Base-by-base conservation (phyloP, 192 early-diverging fungal genomes). In the Pilobolus umbonatus region DNA sequence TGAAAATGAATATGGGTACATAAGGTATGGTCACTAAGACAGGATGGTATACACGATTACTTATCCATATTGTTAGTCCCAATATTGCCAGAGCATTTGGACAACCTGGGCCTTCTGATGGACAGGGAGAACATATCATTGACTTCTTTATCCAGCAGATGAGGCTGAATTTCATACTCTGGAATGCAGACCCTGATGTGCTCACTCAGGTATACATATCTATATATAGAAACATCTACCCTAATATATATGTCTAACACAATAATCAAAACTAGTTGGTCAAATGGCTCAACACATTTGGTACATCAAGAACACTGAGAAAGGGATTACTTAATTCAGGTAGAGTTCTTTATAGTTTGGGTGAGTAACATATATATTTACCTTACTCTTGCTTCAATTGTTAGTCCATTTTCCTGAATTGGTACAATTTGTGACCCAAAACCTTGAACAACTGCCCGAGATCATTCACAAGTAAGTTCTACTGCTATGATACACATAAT, bases 121-220 rank as follows among this genome's bases (percentile, higher is more conserved):
- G 84, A 28, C 72, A 80, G 35, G 90, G 86, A 7, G 31, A 40
- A 1, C 32, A 65, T 0, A 64, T 85, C 14, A 65, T 90, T 12
- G 82, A 88, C 32, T 89, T 85, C 44, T 62, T 88, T 19, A 65
- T 89, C 22, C 53, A 67, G 15, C 80, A 78, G 38, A 67, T 88
- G 26, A 67, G 77, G 26, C 71, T 74, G 45, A 86, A 83, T 35
- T 83, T 87, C 68, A 65, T 73, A 2, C 57, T 87, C 28, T 92
- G 90, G 90, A 76, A 78, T 46, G 79, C 84, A 3, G 83, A 92
- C 52, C 64, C 67, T n/a, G 82, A 85, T 57, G 82, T 89, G 10
- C 54, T 91, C 47, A 39, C 70, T 11, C 81, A 86, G 71, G 78
- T 73, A 63, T 35, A 52, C 9, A 2, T 48, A 4, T 12, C 47